Base-by-base conservation (phyloP, 306 rosid species). In the Vigna unguiculata region DNA sequence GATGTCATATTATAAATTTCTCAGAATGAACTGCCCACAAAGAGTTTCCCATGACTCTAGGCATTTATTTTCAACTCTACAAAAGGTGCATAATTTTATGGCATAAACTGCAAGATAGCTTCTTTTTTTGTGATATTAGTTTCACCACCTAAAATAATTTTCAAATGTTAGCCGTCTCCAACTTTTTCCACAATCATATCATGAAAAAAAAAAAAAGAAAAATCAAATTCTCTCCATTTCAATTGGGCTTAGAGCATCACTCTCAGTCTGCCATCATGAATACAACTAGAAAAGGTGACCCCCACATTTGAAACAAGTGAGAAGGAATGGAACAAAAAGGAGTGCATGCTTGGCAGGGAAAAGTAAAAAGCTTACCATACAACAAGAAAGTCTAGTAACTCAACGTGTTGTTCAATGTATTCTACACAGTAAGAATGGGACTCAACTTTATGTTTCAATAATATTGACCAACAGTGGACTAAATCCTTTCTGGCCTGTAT, bases 401-500 rank as follows among this genome's bases (percentile, higher is more conserved):
- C 97, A n/a, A 74, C 67, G 84, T 92, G 96, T 51, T 86, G 87
- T 84, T 89, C 96, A 52, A 91, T 83, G 86, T 92, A 92, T 64
- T 95, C 86, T 65, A 88, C 84, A 1, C 96, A 89, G 87, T 87
- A 92, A 85, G 82, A 59, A 21, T 82, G 62, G 61, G 93, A 83
- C 40, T 82, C 96, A 63, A 90, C 91, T 75, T 87, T 89, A 69
- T 95, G 93, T 86, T 89, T 95, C 97, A 95, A 86, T 71, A 95
- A 75, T 57, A 89, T 80, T 47, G 99, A 78, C 99, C 97, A 95
- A 70, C 97, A 92, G 60, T 87, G 83, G 41, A 87, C 93, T 75
- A 95, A 87, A 86, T 91, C 97, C 89, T 95, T 95, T 83, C 99
- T 92, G 46, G 96, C 96, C 99, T 92, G 88, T 46, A 85, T 49